These are phyloP conservation scores for Cydonia oblonga DNA, from an alignment of 331 rosid genomes.

Conservation along the genomic window DNA sequence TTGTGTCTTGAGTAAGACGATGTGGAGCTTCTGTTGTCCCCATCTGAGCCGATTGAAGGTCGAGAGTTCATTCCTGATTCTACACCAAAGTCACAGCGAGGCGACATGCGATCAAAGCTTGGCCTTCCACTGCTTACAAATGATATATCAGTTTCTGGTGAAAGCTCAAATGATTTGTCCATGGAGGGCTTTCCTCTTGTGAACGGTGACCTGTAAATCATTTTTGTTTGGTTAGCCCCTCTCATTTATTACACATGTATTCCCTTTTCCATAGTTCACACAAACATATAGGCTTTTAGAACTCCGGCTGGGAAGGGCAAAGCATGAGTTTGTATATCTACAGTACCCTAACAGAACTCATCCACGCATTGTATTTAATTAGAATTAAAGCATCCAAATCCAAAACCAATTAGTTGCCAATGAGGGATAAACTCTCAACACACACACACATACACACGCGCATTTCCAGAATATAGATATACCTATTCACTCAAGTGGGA, in stretches of 20 bases:
- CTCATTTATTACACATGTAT: background rate
- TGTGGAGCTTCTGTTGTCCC: slow-evolving; percentile 26
- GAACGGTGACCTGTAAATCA: slow-evolving; percentile 43
- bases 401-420: background rate
- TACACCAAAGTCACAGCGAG: slow-evolving; percentile 19
- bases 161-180: slow-evolving; percentile 26
- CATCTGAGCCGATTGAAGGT: slow-evolving; percentile 36
- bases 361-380: background rate
- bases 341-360: background rate
- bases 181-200: slow-evolving; percentile 12
- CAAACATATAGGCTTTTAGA: background rate
- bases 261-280: background rate
- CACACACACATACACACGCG: no score
- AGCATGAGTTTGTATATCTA: background rate
- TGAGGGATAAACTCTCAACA: background rate
- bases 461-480: background rate
- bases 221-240: background rate
- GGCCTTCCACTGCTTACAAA: slow-evolving; percentile 57
- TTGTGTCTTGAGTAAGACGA: slow-evolving; percentile 29
- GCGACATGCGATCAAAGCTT: slow-evolving; percentile 34
- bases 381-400: background rate
- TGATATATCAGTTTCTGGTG: slow-evolving; percentile 40
- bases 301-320: background rate
- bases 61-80: slow-evolving; percentile 25
- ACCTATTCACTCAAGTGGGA: background rate